These are phyloP conservation scores for Saccharum hybrid DNA, from an alignment of 202 grass and related monocot species.

Conservation along the genomic window DNA sequence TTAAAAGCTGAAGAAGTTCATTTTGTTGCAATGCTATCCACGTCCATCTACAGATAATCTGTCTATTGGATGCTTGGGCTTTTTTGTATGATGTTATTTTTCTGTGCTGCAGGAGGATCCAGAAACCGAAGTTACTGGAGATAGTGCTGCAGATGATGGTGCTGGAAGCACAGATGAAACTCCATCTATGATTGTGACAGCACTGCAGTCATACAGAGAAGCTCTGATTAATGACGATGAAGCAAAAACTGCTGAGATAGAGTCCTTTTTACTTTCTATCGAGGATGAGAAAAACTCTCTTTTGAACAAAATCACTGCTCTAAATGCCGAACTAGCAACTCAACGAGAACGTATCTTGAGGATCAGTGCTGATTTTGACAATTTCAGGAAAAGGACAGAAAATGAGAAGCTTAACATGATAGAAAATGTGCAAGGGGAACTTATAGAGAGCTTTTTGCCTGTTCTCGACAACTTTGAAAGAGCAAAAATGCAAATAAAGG, in stretches of 20 bases:
- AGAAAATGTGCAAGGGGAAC: constrained; percentile 88
- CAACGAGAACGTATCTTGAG: constrained; percentile 79
- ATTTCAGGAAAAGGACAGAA: constrained; percentile 94
- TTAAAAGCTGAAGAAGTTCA: not conserved
- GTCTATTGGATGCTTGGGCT: constrained; percentile 1
- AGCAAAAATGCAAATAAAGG: constrained; percentile 91
- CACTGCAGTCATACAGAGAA: constrained; percentile 74
- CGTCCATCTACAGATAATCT: not conserved
- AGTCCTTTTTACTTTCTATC: constrained; percentile 70
- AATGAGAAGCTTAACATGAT: constrained; percentile 90
- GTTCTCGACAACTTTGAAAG: constrained; percentile 98
- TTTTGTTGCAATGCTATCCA: not conserved
- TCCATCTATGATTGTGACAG: constrained; percentile 57
- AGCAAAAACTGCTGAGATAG: constrained; percentile 67
- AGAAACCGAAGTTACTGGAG: constrained; percentile 59
- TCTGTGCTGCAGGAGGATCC: constrained; percentile 54
- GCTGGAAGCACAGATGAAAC: constrained; percentile 52
- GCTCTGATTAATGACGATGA: constrained; percentile 64
- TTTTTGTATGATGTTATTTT: constrained; percentile 6
- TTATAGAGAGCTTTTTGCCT: constrained; percentile 86
- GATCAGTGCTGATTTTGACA: constrained; percentile 95
- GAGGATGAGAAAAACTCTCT: constrained; percentile 75
- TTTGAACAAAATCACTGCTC: constrained; percentile 54
- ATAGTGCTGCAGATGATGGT: constrained; percentile 46
- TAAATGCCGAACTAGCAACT: constrained; percentile 61